phyloP scores from a whole-genome alignment of 306 rosid genomes.

The Oemleria cerasiformis region DNA sequence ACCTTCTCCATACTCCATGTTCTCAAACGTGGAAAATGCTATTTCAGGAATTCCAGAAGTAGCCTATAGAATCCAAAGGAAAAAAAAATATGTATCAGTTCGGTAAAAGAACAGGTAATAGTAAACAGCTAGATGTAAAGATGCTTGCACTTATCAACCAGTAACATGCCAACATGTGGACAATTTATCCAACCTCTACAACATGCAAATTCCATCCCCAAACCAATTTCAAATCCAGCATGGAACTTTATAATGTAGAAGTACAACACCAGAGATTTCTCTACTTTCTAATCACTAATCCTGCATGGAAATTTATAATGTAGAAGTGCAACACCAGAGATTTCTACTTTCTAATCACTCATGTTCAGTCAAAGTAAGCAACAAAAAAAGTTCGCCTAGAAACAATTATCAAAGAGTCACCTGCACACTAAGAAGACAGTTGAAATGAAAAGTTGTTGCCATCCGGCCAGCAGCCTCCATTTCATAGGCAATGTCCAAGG shows the following conservation, averaged over 20 bases:
- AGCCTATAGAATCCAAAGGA: slow-evolving; percentile 59
- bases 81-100: slow-evolving; percentile 29
- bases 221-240: not conserved
- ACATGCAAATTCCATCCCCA: not conserved
- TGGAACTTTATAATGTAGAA: not conserved
- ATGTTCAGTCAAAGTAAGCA: not conserved
- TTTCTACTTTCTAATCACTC: too few relatives aligned
- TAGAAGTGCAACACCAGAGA: too few relatives aligned
- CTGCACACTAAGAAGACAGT: slow-evolving; percentile 93
- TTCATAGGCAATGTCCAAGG: slow-evolving; percentile 76
- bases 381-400: not conserved
- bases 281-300: too few relatives aligned
- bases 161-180: not conserved
- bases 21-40: slow-evolving; percentile 88
- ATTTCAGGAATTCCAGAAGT: slow-evolving; percentile 95
- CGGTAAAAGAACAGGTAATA: slow-evolving; percentile 17
- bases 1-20: slow-evolving; percentile 99
- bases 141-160: not conserved
- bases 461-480: slow-evolving; percentile 98
- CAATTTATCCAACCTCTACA: not conserved
- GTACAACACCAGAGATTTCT: not conserved
- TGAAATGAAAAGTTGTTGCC: slow-evolving; percentile 95
- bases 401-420: slow-evolving; percentile 21
- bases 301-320: too few relatives aligned
- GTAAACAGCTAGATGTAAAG: slow-evolving; percentile 15